Evolutionary conservation across 768 basidiomycete species (phyloP), one percentile per base, ranked within the genome.

Genomic region (Lentinus tigrinus): DNA sequence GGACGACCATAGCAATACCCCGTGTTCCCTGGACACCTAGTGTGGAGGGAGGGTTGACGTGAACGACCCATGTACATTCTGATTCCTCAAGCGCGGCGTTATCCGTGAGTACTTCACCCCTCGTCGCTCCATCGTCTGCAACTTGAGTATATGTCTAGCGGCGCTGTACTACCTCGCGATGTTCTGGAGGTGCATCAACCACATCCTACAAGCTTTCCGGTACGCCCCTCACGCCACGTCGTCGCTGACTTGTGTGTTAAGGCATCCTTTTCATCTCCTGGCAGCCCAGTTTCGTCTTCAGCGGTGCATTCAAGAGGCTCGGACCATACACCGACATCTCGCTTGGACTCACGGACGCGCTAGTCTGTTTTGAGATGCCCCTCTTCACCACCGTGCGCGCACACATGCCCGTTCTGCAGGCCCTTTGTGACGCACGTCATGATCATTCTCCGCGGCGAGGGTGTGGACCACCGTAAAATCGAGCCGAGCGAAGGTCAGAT

Each of bases 321-420:
- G 95, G 95, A 3, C 89, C 91, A 13, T 95, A 96, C 74, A 91
- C 86, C 8, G 91, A 95, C 70, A 93, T 98, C 68, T 94, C 94
- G 1, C 79, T 96, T 23, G 91, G 91, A 5, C 81, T 96, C 61
- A 92, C 88, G 16, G 96, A 99, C 72, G 85, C 88, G 8, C 80
- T 98, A 57, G 92, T 98, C 66, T 97, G 95, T 74, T 75, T 95
- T 60, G 96, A 99, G 74, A 98, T 99, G 96, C 96, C 97, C 0
- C 74, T 98, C 58, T 98, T 98, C 69, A 95, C 97, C 2, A 78
- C 97, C 52, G 91, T 94, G 6, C 97, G 98, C 75, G 95, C 93
- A 2, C 89, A 97, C 40, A 91, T 99, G 83, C 91, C 90, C 0
- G 82, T 97, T 75, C 84, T 78, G 44, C 87, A 92, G 69, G 96